Conservation (phyloP, 2,329 filamentous ascomycete species). For the Trichoderma sp. region DNA sequence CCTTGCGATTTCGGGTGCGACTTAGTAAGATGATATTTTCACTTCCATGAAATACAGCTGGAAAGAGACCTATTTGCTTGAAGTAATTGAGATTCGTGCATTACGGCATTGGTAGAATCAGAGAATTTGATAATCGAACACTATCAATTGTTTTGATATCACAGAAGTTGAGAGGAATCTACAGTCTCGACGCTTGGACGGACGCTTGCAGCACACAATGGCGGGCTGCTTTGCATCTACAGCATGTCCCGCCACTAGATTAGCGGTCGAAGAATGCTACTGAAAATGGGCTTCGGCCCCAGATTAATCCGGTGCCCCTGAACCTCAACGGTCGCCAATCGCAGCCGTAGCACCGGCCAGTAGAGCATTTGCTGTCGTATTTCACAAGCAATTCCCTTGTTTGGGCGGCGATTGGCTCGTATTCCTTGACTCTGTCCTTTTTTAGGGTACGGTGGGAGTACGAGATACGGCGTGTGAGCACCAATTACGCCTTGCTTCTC, state of each 20-base stretch:
- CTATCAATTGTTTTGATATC: neutral
- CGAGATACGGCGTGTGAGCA: slow-evolving; percentile 14
- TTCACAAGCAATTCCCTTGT: slow-evolving; percentile 25
- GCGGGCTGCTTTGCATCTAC: neutral
- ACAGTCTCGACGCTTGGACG: neutral
- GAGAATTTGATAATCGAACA: neutral
- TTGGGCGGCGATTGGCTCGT: slow-evolving; percentile 19
- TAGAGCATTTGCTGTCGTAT: neutral
- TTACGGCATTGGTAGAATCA: neutral
- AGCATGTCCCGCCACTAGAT: neutral
- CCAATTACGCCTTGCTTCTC: neutral
- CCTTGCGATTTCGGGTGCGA: neutral
- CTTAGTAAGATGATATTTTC: neutral
- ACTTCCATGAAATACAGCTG: neutral
- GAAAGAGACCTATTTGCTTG: neutral
- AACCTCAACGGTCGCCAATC: neutral
- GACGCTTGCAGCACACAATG: neutral
- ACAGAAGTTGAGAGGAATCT: neutral
- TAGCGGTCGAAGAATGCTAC: neutral
- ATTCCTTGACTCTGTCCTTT: slow-evolving; percentile 15
- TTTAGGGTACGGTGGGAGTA: slow-evolving; percentile 6
- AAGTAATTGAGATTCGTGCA: neutral
- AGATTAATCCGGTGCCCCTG: neutral
- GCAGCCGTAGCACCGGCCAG: neutral
- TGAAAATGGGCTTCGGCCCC: neutral